Percentiles rank a stretch among this genome's conserved stretches.
Evolutionary conservation across 139 green algal genomes (phyloP).

Genomic region (Coelastrella sp.): DNA sequence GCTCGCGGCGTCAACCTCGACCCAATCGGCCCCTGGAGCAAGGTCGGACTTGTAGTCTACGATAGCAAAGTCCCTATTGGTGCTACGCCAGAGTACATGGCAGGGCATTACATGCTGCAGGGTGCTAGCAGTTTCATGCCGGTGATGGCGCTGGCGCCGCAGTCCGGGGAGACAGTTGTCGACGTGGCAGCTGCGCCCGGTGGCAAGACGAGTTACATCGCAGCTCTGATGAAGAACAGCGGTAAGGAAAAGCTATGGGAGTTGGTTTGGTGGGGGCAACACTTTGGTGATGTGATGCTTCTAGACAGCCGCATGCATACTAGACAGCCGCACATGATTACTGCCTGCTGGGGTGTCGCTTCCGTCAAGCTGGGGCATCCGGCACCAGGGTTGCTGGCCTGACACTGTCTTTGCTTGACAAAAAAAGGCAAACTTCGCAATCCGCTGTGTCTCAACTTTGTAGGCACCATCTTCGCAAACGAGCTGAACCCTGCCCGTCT

Average conservation of each 20-base stretch:
- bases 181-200: constrained; percentile 98
- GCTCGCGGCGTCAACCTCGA: constrained; percentile 98
- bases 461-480: constrained; percentile 94
- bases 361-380: background rate
- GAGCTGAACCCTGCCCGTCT: constrained; percentile 96
- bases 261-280: background rate
- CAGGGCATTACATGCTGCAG: constrained; percentile 99
- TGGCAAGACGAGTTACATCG: constrained; percentile 98
- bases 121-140: constrained; percentile 97
- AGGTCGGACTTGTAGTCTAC: constrained; percentile 97
- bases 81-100: constrained; percentile 99
- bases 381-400: background rate
- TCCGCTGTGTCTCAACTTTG: background rate
- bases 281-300: background rate
- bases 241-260: constrained; percentile 45
- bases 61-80: constrained; percentile 96
- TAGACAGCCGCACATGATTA: too few species aligned
- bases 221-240: constrained; percentile 96
- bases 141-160: constrained; percentile 96
- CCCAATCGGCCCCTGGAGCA: constrained; percentile 97
- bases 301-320: background rate
- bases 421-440: too few species aligned
- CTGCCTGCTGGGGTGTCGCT: too few species aligned
- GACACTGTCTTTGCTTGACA: too few species aligned
- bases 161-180: constrained; percentile 90